Conservation (phyloP, 805 yeast species). For the Ogataea henricii region DNA sequence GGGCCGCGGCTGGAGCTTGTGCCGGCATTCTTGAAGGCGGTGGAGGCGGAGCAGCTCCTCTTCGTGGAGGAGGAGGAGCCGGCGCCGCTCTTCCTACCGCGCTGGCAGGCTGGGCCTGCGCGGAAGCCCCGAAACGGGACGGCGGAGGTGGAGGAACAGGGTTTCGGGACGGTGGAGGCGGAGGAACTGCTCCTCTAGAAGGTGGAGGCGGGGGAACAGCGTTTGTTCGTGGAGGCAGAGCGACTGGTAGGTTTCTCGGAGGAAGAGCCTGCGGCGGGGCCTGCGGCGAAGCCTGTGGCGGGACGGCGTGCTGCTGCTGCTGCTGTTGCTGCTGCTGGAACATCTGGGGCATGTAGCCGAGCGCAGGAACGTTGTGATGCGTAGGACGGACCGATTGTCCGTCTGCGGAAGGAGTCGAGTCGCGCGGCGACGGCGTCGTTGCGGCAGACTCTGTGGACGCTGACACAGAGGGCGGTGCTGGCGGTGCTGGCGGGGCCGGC, state of each 20-base stretch:
- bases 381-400: constrained; percentile 19
- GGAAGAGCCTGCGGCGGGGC: constrained; percentile 5
- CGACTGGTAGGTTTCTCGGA: constrained; percentile 20
- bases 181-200: constrained; percentile 29
- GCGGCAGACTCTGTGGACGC: not conserved
- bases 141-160: constrained; percentile 38
- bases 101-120: constrained; percentile 28
- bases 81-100: constrained; percentile 32
- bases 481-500: not conserved
- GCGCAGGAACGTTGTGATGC: constrained; percentile 29
- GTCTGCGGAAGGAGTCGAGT: constrained; percentile 3
- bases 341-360: constrained; percentile 18
- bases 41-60: constrained; percentile 47
- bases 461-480: not conserved
- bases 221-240: constrained; percentile 29
- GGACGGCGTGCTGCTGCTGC: constrained; percentile 11
- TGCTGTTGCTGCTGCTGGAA: constrained; percentile 6
- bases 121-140: constrained; percentile 18
- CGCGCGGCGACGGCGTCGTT: not conserved
- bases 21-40: constrained; percentile 39
- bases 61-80: constrained; percentile 37
- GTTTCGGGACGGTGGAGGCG: constrained; percentile 35
- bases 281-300: constrained; percentile 1
- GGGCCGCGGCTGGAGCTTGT: constrained; percentile 16
- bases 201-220: constrained; percentile 33